A percentile compares a stretch with the other conserved stretches of the same genome.
Evolutionary conservation across 306 rosid genomes (phyloP).

Genomic region (Prunus salicina): DNA sequence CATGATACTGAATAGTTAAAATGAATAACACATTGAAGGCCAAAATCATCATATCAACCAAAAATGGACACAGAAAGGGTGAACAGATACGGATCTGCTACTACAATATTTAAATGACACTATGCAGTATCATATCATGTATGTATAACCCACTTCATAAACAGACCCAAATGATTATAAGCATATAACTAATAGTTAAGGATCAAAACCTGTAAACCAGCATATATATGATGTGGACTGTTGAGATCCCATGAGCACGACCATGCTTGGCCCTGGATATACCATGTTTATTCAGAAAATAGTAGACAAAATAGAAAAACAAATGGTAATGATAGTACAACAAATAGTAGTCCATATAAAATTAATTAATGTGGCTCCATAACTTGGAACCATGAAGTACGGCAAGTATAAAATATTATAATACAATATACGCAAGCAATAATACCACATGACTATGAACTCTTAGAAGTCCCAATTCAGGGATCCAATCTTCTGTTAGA

Average conservation of each 20-base stretch:
- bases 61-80: not conserved
- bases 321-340: not conserved
- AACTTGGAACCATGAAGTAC: not conserved
- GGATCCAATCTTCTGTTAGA: not conserved
- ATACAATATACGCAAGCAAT: not conserved
- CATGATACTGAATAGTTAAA: not conserved
- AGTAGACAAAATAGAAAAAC: not conserved
- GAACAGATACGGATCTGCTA: not conserved
- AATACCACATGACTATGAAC: not conserved
- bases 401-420: not conserved
- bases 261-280: slow-evolving; percentile 15
- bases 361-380: not conserved
- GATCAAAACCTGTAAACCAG: slow-evolving; percentile 18
- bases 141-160: not conserved
- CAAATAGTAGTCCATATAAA: not conserved
- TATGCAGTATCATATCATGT: not conserved
- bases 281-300: not conserved
- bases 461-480: not conserved
- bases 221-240: slow-evolving; percentile 5
- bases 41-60: not conserved
- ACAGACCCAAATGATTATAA: not conserved
- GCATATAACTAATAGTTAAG: not conserved
- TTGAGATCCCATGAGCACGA: slow-evolving; percentile 18
- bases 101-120: not conserved
- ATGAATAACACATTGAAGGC: not conserved